A percentile compares a stretch with the other conserved stretches of the same genome.
These are phyloP conservation scores for Fusarium avenaceum DNA, from an alignment of 2,329 filamentous ascomycete genomes.

Conservation along the genomic window DNA sequence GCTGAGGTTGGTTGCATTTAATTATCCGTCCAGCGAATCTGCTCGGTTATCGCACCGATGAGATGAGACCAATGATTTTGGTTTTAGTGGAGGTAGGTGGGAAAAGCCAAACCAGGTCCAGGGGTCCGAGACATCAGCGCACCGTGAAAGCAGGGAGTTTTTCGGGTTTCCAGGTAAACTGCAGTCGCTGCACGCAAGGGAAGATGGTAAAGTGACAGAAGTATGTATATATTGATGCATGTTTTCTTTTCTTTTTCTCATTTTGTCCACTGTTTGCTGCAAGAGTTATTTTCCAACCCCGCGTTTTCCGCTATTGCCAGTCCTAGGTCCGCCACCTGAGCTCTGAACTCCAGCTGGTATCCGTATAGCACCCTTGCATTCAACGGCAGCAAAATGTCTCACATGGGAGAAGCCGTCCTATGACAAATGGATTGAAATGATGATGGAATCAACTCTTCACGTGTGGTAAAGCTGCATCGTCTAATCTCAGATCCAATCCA, in stretches of 20 bases:
- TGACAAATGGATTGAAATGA: neutral
- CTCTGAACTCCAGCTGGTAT: neutral
- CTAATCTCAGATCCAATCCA: neutral
- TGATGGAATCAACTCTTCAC: neutral
- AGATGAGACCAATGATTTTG: neutral
- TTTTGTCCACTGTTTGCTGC: neutral
- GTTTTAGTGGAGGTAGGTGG: neutral
- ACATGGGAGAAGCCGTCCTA: neutral
- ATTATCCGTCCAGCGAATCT: conserved; percentile 4
- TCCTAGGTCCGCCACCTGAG: conserved; percentile 8
- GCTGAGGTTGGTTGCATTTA: neutral
- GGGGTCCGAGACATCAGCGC: conserved; percentile 38
- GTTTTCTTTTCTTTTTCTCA: neutral
- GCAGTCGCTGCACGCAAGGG: conserved; percentile 10
- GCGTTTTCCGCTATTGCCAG: neutral
- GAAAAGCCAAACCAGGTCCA: neutral
- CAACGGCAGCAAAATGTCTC: conserved; percentile 4
- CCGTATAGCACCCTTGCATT: neutral
- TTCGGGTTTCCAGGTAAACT: neutral
- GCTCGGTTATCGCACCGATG: conserved; percentile 3
- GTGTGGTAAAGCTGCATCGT: neutral
- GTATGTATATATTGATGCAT: too few species aligned
- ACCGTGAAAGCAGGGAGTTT: conserved; percentile 27
- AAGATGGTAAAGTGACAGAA: neutral
- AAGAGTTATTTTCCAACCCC: neutral